A percentile compares a stretch with the other conserved stretches of the same genome.
Evolutionary conservation across 345 rosid genomes (phyloP).

Genomic region (Populus alba): DNA sequence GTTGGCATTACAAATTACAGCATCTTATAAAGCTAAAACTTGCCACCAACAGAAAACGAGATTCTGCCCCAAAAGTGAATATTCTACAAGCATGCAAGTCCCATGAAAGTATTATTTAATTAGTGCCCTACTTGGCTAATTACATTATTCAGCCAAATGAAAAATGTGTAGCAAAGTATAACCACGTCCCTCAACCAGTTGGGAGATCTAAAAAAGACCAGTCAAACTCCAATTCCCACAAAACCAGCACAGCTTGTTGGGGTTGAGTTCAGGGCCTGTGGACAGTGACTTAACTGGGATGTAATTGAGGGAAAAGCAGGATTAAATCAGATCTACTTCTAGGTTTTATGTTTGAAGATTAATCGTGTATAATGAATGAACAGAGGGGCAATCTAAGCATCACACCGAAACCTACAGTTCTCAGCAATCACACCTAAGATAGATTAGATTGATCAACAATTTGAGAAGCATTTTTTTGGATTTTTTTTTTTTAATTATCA

Average conservation of each 20-base stretch:
- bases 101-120: neutral
- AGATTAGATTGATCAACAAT: neutral
- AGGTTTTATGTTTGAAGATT: neutral
- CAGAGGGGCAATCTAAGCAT: neutral
- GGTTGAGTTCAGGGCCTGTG: neutral
- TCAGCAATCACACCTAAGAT: neutral
- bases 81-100: neutral
- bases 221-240: neutral
- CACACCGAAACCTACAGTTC: neutral
- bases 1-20: neutral
- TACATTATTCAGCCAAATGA: neutral
- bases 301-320: neutral
- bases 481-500: neutral
- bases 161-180: neutral
- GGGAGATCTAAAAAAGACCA: neutral
- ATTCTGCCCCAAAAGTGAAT: neutral
- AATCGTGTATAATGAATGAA: neutral
- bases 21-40: neutral
- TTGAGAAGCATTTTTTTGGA: neutral
- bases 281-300: neutral
- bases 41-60: neutral
- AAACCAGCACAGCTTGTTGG: neutral
- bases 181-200: neutral
- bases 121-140: neutral
- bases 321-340: neutral